phyloP scores from a whole-genome alignment of 2,329 filamentous ascomycete species.

The Paracamarosporium sp. region DNA sequence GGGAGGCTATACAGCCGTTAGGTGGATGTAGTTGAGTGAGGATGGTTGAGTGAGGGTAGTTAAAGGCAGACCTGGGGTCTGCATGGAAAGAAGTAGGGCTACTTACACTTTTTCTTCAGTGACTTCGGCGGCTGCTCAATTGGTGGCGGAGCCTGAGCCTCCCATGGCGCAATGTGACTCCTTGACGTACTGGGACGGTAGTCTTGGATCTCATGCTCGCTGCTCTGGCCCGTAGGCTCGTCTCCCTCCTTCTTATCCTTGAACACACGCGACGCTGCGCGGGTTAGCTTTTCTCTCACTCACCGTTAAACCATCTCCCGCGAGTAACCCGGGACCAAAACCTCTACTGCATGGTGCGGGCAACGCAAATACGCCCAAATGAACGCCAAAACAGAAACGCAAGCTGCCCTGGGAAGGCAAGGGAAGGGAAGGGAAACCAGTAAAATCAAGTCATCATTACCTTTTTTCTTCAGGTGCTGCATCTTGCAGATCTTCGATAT shows the following conservation, averaged over 20 bases:
- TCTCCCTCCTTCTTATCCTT: slow-evolving; percentile 22
- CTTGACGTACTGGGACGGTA: neutral
- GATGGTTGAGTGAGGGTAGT: neutral
- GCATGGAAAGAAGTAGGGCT: neutral
- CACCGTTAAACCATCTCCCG: neutral
- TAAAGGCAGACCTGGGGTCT: too few relatives aligned
- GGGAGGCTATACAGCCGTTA: neutral
- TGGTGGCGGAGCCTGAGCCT: neutral
- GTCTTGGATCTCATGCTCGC: neutral
- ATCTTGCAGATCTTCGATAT: slow-evolving; percentile 20
- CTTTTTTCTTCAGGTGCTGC: slow-evolving; percentile 22
- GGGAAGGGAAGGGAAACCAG: neutral
- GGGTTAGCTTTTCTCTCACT: neutral
- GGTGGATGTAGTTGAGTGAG: neutral
- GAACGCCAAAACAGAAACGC: neutral
- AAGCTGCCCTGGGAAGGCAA: neutral
- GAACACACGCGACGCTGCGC: slow-evolving; percentile 30
- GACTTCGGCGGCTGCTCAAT: neutral
- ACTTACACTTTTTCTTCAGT: slow-evolving; percentile 24
- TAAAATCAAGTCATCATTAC: slow-evolving; percentile 9
- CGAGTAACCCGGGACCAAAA: neutral
- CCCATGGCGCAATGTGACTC: neutral
- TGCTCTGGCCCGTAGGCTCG: slow-evolving; percentile 12
- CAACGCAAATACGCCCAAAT: neutral
- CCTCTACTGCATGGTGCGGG: neutral